Base-by-base conservation (phyloP, 2,329 filamentous ascomycete genomes). In the Podosphaera aphanis region DNA sequence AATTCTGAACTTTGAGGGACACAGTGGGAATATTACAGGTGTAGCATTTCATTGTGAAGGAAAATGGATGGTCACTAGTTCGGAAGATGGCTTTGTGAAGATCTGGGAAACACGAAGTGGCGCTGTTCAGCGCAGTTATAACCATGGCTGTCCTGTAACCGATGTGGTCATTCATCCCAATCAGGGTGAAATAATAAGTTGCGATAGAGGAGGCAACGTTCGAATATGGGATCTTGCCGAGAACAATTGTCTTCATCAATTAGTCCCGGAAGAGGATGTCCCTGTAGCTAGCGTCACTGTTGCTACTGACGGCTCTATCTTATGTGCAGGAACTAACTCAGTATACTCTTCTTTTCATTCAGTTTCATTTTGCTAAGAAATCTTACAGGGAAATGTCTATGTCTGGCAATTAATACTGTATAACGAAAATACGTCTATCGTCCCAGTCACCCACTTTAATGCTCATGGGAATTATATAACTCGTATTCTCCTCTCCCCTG, bases 121-220 rank as follows among this genome's bases (percentile, higher is more conserved):
- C 3, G 54, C 53, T 48, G 76, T 95, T 46, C 90, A 98, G 64
- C 75, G 90, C 46, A 93, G 88, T 63, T 98, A 98, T 61, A 79
- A 74, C 53, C 90, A 98, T 60, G 82, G 80, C 45, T 79, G 77
- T 29, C 77, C 90, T 0, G 90, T 88, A 45, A 98, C 94, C 58
- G 90, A 98, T 62, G 90, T 98, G 7, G 90, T 95, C n/a, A 98
- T 98, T 47, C 90, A 98, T 61, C 90, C 90, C 0, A 98, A 98
- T 59, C 90, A 98, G 65, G 90, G 88, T 49, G 90, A 98, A 66
- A 79, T 98, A 50, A 93, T 98, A 58, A 93, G 83, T 61, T 94
- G 88, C 60, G 90, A 98, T 61, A 77, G 88, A 29, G 79, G 81
- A 42, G 90, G 90, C 42, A 93, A 85, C 60, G 84, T 98, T 49